phyloP scores from a whole-genome alignment of 495 filamentous ascomycete genomes.

The Xylaria bambusicola region DNA sequence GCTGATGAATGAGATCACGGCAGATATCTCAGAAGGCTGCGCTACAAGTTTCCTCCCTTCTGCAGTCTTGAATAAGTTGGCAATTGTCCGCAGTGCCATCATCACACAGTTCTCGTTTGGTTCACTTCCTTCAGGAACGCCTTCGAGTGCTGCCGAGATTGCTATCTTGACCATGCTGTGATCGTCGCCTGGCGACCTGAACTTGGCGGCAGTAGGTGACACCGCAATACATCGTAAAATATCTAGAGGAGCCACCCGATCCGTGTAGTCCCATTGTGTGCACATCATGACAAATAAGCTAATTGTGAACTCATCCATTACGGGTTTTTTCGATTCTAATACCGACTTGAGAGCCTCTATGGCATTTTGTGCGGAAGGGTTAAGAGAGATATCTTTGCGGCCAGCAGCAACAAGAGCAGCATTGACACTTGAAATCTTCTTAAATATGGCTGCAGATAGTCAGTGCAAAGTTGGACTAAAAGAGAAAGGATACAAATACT shows the following conservation, averaged over 20 bases:
- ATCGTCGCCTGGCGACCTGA: conserved; percentile 33
- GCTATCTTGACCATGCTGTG: conserved; percentile 57
- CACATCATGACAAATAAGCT: conserved; percentile 65
- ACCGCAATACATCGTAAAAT: conserved; percentile 77
- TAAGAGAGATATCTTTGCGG: conserved; percentile 71
- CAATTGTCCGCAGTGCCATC: conserved; percentile 77
- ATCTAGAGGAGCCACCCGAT: conserved; percentile 82
- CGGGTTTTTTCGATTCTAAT: conserved; percentile 53
- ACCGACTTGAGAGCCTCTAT: conserved; percentile 57
- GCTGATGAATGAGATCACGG: conserved; percentile 42
- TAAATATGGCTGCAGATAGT: conserved; percentile 66
- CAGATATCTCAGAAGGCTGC: conserved; percentile 54
- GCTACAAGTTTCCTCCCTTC: conserved; percentile 66
- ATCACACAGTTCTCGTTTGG: conserved; percentile 75
- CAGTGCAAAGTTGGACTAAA: conserved; percentile 1
- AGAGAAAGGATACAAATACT: conserved; percentile 36
- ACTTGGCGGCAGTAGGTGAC: conserved; percentile 61
- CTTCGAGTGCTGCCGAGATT: conserved; percentile 54
- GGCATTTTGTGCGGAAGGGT: conserved; percentile 64
- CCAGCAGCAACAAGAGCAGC: conserved; percentile 64
- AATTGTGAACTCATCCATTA: conserved; percentile 45
- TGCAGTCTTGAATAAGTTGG: conserved; percentile 82
- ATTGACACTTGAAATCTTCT: conserved; percentile 75
- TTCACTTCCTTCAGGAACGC: conserved; percentile 25
- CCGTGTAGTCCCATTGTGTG: conserved; percentile 73